Evolutionary conservation across 2,329 filamentous ascomycete species (phyloP), one percentile per base, ranked within the genome.

Genomic region (Sporothrix luriei): DNA sequence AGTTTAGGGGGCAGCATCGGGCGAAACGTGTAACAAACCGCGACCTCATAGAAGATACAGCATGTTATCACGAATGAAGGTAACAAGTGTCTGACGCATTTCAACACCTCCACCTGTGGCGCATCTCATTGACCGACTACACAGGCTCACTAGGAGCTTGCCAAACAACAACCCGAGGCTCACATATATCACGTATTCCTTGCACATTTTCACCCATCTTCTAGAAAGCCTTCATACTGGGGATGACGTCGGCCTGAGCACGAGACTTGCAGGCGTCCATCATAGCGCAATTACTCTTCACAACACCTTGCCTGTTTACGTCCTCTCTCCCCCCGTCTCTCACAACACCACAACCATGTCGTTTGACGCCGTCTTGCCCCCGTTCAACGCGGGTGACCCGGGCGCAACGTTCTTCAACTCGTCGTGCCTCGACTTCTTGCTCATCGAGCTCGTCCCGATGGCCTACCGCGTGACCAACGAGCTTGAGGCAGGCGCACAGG

Each of bases 401-500:
- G 84, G 84, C 71, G 90, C 91, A 70, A 75, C 88, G 71, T 91
- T 94, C 81, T 85, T 97, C 75, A 90, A 87, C 81, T 88, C 90
- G 70, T 95, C 94, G 62, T 93, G 91, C 78, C 88, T 99, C 76
- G 95, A 99, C 80, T 91, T 99, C 75, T 87, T 99, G 69, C 87
- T 99, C 75, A 98, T 98, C 78, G 95, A 99, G 82, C 88, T 99
- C 69, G 95, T 99, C 19, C 95, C 95, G 51, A 90, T 98, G 84
- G 92, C 94, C 5, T 93, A 96, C 80, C 89, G 95, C 73, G 85
- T 98, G 72, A 90, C 92, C 26, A 87, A 89, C 76, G 90, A 95
- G 76, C 84, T 93, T 4, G 87, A 88, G 70, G 81, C 81, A 71
- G 64, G 59, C 78, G 83, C 71, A 75, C 76, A 54, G 66, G 74